Evolutionary conservation across 1,284 basidiomycete genomes (phyloP).

Genomic region (Cryptococcus wingfieldii): DNA sequence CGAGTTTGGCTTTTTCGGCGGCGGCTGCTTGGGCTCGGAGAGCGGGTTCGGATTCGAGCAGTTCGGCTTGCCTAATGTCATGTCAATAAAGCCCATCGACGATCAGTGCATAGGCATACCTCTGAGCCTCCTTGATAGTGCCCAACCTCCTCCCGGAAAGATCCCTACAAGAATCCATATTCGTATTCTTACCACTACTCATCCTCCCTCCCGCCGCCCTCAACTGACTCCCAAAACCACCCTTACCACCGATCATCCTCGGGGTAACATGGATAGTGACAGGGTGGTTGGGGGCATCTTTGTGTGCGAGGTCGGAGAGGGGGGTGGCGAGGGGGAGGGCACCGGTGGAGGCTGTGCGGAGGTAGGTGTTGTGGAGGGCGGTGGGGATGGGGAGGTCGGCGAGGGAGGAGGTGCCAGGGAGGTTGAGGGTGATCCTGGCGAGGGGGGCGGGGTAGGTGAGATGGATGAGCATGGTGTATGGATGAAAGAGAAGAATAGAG

Average conservation of each 20-base stretch:
- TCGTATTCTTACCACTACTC: slow-evolving; percentile 90
- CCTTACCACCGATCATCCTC: slow-evolving; percentile 81
- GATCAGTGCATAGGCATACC: slow-evolving; percentile 52
- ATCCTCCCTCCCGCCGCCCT: slow-evolving; percentile 95
- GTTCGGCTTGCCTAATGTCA: slow-evolving; percentile 68
- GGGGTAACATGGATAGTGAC: slow-evolving; percentile 44
- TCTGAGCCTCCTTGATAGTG: slow-evolving; percentile 93
- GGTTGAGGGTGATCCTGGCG: slow-evolving; percentile 19
- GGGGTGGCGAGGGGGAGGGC: slow-evolving; percentile 18
- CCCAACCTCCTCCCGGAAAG: slow-evolving; percentile 83
- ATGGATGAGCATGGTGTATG: slow-evolving; percentile 20
- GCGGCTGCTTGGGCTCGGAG: slow-evolving; percentile 74
- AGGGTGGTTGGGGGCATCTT: slow-evolving; percentile 15
- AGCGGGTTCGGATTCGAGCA: slow-evolving; percentile 78
- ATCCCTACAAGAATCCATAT: slow-evolving; percentile 93
- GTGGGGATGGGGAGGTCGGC: slow-evolving; percentile 15
- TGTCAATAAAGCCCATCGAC: background rate
- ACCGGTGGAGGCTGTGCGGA: slow-evolving; percentile 33
- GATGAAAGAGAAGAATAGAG: slow-evolving; percentile 2
- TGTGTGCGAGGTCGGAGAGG: slow-evolving; percentile 17
- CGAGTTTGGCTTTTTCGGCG: slow-evolving; percentile 77
- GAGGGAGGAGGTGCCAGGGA: slow-evolving; percentile 19
- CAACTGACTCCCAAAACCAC: slow-evolving; percentile 94
- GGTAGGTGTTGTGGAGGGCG: slow-evolving; percentile 19
- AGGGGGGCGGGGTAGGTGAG: slow-evolving; percentile 38